Percentiles rank a stretch among this genome's conserved stretches.
Conservation (phyloP, 148 eudicot genomes). For the Camellia lanceoleosa region DNA sequence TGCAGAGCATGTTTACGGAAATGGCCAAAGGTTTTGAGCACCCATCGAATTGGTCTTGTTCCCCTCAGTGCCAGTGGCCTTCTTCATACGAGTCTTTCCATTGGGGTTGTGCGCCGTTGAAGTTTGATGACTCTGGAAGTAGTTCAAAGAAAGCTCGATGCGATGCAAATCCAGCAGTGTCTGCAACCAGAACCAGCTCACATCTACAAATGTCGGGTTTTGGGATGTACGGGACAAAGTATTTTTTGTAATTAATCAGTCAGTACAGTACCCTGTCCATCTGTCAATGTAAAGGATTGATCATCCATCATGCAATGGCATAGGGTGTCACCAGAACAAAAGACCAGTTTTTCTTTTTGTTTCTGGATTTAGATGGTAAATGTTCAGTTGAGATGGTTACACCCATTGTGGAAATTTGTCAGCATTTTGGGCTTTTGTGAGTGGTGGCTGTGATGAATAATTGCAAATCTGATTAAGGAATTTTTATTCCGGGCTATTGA, state of each 20-base stretch:
- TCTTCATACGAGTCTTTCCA: slow-evolving; percentile 8
- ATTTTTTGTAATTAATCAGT: neutral
- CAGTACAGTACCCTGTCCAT: too few species aligned
- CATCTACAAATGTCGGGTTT: neutral
- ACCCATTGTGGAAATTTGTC: too few species aligned
- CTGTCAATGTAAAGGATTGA: too few species aligned
- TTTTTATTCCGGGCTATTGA: too few species aligned
- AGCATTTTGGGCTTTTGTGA: too few species aligned
- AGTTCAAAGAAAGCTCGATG: slow-evolving; percentile 4
- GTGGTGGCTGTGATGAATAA: too few species aligned
- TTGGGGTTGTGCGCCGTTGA: slow-evolving; percentile 17
- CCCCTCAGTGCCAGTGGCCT: neutral
- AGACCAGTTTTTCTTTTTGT: too few species aligned
- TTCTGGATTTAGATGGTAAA: too few species aligned
- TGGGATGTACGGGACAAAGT: neutral
- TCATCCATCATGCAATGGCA: too few species aligned
- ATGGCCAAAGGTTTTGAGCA: slow-evolving; percentile 54
- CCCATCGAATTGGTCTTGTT: slow-evolving; percentile 24
- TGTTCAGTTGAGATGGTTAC: too few species aligned
- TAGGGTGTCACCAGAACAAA: too few species aligned
- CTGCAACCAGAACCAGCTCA: neutral
- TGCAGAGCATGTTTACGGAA: slow-evolving; percentile 65
- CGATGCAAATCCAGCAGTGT: neutral
- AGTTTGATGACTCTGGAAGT: neutral
- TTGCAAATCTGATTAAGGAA: too few species aligned